Evolutionary conservation across 2,329 filamentous ascomycete species (phyloP).

Genomic region (Byssochlamys sp.): DNA sequence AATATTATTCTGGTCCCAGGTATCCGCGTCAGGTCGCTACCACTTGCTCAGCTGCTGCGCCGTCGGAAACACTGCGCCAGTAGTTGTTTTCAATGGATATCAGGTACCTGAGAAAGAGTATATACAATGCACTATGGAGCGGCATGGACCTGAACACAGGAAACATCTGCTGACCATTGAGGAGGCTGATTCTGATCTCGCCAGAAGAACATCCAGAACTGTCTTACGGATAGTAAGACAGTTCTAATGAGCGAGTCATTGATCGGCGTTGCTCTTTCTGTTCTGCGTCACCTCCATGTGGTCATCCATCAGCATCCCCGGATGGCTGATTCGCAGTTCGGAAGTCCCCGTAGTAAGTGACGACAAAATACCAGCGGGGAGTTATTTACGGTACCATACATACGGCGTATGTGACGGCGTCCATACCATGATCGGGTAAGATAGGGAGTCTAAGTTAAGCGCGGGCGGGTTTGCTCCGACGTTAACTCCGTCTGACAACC

Average conservation of each 20-base stretch:
- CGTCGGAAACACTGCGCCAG: too few relatives aligned
- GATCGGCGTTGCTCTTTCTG: background rate
- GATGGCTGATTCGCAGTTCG: background rate
- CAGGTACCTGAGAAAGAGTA: too few relatives aligned
- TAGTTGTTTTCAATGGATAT: too few relatives aligned
- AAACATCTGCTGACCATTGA: too few relatives aligned
- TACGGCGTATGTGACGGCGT: slow-evolving; percentile 6
- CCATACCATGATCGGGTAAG: slow-evolving; percentile 15
- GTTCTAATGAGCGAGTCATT: background rate
- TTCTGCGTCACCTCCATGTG: background rate
- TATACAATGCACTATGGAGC: too few relatives aligned
- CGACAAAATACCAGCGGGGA: background rate
- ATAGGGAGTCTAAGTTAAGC: slow-evolving; percentile 9
- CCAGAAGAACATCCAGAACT: background rate
- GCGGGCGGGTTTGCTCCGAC: background rate
- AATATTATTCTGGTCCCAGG: background rate
- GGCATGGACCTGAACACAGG: too few relatives aligned
- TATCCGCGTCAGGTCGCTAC: too few relatives aligned
- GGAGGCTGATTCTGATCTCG: too few relatives aligned
- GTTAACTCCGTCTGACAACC: background rate
- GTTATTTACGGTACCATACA: slow-evolving; percentile 5
- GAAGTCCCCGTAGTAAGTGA: slow-evolving; percentile 1
- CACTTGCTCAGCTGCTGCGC: too few relatives aligned
- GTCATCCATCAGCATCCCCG: background rate
- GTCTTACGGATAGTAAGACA: background rate